These are phyloP conservation scores for Venturia pyrina DNA, from an alignment of 2,329 filamentous ascomycete genomes.

Conservation along the genomic window DNA sequence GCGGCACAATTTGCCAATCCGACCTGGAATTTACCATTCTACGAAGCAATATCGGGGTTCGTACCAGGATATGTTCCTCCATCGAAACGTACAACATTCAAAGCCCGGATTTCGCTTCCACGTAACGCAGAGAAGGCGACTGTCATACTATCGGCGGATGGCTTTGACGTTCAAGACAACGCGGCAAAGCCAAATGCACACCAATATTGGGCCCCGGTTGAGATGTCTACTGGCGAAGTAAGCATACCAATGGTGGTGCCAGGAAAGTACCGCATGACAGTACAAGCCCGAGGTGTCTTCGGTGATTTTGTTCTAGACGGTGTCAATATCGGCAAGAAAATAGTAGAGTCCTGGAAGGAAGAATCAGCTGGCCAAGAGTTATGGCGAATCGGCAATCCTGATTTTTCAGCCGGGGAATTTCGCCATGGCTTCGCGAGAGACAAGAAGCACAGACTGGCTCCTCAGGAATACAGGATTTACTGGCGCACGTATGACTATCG, in stretches of 20 bases:
- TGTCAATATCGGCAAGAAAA: slow-evolving; percentile 32
- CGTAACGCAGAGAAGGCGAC: slow-evolving; percentile 41
- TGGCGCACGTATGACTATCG: slow-evolving; percentile 51
- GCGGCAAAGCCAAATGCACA: slow-evolving; percentile 43
- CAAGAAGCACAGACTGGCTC: slow-evolving; percentile 33
- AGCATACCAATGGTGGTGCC: slow-evolving; percentile 45
- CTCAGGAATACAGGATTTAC: slow-evolving; percentile 51
- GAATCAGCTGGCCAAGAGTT: slow-evolving; percentile 49
- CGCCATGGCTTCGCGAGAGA: slow-evolving; percentile 46
- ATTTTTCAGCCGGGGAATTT: slow-evolving; percentile 52
- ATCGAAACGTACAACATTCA: slow-evolving; percentile 40
- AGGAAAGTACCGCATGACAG: slow-evolving; percentile 51
- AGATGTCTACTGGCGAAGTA: slow-evolving; percentile 32
- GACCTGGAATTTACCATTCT: slow-evolving; percentile 50
- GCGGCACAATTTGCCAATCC: slow-evolving; percentile 42
- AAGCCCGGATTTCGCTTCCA: slow-evolving; percentile 43
- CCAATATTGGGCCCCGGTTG: slow-evolving; percentile 53
- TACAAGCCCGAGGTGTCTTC: slow-evolving; percentile 54
- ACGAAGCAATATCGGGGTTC: slow-evolving; percentile 49
- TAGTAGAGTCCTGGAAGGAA: slow-evolving; percentile 38
- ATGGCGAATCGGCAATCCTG: slow-evolving; percentile 53
- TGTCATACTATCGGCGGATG: slow-evolving; percentile 44
- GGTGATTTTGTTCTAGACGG: slow-evolving; percentile 48
- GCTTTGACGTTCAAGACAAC: slow-evolving; percentile 50
- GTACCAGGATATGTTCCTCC: slow-evolving; percentile 51